Percentiles rank a stretch among this genome's conserved stretches.
Conservation (phyloP, 2,329 filamentous ascomycete species). For the Zarea fungicola region DNA sequence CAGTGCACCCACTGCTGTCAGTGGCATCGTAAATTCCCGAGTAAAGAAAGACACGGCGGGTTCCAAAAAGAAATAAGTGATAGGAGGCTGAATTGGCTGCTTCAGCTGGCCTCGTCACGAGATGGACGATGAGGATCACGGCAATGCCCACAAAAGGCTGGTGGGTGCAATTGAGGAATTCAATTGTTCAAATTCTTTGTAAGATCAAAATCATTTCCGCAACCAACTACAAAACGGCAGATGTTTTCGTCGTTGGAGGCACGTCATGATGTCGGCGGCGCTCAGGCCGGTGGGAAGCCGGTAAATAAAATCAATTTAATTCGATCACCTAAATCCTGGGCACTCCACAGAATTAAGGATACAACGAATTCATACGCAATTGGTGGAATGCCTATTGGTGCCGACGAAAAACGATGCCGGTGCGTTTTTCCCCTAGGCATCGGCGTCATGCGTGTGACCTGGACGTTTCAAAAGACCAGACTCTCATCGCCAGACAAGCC, state of each 20-base stretch:
- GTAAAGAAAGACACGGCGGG: neutral
- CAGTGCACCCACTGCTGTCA: neutral
- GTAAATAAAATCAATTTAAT: neutral
- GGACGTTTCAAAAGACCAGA: too few relatives aligned
- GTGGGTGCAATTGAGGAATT: neutral
- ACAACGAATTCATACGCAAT: neutral
- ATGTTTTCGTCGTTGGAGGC: slow-evolving; percentile 1
- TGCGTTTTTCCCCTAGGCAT: too few relatives aligned
- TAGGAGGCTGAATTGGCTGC: too few relatives aligned
- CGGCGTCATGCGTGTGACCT: too few relatives aligned
- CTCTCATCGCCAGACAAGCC: too few relatives aligned
- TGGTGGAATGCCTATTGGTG: neutral
- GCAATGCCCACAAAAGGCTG: neutral
- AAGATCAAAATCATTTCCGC: slow-evolving; percentile 7
- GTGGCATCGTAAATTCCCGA: neutral
- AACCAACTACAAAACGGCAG: slow-evolving; percentile 1
- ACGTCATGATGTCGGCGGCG: neutral
- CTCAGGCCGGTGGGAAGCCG: neutral
- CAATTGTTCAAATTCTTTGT: slow-evolving; percentile 8
- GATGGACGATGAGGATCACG: neutral
- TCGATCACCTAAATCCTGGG: neutral
- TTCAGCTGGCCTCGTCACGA: neutral
- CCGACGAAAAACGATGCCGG: too few relatives aligned
- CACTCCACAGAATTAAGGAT: neutral
- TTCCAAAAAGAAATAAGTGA: neutral